A percentile compares a stretch with the other conserved stretches of the same genome.
Evolutionary conservation across 2,329 filamentous ascomycete genomes (phyloP).

Genomic region (Graphiopsis chlorocephala): DNA sequence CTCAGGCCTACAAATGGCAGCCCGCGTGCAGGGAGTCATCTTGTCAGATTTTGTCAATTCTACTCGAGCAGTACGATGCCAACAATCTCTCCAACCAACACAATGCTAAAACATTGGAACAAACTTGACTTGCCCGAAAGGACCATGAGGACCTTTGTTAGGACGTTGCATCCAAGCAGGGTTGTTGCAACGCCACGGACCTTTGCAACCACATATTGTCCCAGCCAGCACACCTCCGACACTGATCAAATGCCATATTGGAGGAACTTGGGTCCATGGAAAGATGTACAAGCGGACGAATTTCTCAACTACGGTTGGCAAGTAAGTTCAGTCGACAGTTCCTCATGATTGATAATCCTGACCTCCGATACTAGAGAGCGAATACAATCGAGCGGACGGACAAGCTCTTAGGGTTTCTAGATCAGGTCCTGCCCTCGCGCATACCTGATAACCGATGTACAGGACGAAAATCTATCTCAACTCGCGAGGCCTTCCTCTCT

Average conservation of each 20-base stretch:
- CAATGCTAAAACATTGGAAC: not conserved
- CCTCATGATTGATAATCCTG: not conserved
- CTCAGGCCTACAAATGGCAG: not conserved
- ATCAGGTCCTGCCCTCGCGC: slow-evolving; percentile 48
- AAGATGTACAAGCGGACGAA: slow-evolving; percentile 45
- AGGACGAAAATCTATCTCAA: slow-evolving; percentile 38
- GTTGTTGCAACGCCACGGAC: not conserved
- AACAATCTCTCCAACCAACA: not conserved
- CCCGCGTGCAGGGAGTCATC: not conserved
- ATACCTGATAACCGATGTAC: slow-evolving; percentile 41
- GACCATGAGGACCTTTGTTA: not conserved
- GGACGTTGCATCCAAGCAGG: not conserved
- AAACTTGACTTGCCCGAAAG: not conserved
- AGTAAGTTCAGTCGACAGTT: slow-evolving; percentile 38
- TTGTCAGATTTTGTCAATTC: not conserved
- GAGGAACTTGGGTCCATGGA: slow-evolving; percentile 38
- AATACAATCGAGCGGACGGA: slow-evolving; percentile 51
- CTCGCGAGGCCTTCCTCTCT: slow-evolving; percentile 52
- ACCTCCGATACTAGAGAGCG: slow-evolving; percentile 37
- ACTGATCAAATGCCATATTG: not conserved
- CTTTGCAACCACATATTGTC: not conserved
- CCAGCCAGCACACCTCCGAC: not conserved
- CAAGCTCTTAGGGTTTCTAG: slow-evolving; percentile 51
- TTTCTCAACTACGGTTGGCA: slow-evolving; percentile 57
- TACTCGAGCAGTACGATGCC: not conserved